phyloP scores from a whole-genome alignment of 2,329 filamentous ascomycete genomes.

The Leptographium wingfieldii region DNA sequence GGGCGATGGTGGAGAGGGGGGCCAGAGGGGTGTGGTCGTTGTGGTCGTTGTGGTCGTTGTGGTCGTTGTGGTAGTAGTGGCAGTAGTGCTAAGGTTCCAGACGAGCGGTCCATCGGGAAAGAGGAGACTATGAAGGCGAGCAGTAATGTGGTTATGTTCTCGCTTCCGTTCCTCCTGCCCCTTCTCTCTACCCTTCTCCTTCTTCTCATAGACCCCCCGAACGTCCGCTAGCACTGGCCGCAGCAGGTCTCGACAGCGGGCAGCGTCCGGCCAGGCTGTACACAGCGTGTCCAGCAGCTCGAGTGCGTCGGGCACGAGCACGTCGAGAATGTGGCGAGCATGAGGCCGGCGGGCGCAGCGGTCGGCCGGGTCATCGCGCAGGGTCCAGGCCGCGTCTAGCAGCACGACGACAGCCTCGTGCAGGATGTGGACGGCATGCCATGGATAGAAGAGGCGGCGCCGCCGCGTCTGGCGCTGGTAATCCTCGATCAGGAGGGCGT shows the following conservation, averaged over 20 bases:
- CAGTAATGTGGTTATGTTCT: no score
- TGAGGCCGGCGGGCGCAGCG: not conserved
- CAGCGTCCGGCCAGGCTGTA: not conserved
- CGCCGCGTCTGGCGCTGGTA: slow-evolving; percentile 1
- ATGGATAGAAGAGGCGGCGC: not conserved
- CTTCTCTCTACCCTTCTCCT: no score
- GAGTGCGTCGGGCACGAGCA: not conserved
- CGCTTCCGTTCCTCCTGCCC: no score
- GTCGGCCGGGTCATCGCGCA: no score
- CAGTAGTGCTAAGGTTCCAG: not conserved
- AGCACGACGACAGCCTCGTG: not conserved
- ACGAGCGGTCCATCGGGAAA: not conserved
- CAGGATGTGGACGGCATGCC: slow-evolving; percentile 1
- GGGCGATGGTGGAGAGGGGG: not conserved
- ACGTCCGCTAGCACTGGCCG: not conserved
- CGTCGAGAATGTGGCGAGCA: not conserved
- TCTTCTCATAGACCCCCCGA: not conserved
- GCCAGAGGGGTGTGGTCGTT: not conserved
- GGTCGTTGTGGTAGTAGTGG: not conserved
- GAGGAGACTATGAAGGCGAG: not conserved
- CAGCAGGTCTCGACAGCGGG: not conserved
- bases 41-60: not conserved
- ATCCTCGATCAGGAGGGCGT: slow-evolving; percentile 1
- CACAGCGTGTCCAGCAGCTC: not conserved
- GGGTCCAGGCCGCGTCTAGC: slow-evolving; percentile 1